Base-by-base conservation (phyloP, 805 yeast genomes). In the Candida saitoana region DNA sequence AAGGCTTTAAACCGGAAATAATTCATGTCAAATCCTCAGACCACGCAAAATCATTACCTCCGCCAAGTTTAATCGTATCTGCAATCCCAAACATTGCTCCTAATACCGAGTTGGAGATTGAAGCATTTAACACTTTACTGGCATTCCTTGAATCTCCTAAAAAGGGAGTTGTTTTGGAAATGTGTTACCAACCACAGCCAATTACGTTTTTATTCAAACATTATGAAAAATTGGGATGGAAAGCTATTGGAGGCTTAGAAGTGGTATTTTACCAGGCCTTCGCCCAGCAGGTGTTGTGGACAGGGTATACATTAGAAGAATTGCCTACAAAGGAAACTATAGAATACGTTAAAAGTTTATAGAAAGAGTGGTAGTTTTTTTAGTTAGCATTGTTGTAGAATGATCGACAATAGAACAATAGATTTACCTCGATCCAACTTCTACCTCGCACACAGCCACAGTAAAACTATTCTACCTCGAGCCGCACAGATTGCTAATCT, bases 121-220 rank as follows among this genome's bases (percentile, higher is more conserved):
- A 14, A 22, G 67, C 66, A 15, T 49, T 54, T 18, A 39, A 44
- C 9, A 60, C 61, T 1, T 50, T 62, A 3, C 55, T 54, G 14
- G 60, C 59, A 0, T 57, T 62, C 39, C 51, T 60, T 31, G 43
- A 52, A n/a, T 31, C 44, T 2, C 44, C 44, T 3, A 45, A 46
- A 9, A 45, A 47, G 20, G 65, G 63, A 12, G 55, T 52, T 3
- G 64, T 62, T 15, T 45, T 62, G 15, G 67, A 62, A 41, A 62
- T 62, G 67, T 62, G 67, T 43, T 62, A 62, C 51, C 57, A 62
- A 36, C 67, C 67, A 2, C 49, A 44, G 15, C 53, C 55, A n/a
- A 34, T 36, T 5, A 62, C 66, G 5, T 39, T 52, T 18, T 47
- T 61, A n/a, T 59, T 49, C 39, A 43, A 36, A 27, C 58, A 54